phyloP scores from a whole-genome alignment of 2,329 filamentous ascomycete genomes.

The Magnaporthiopsis poae region DNA sequence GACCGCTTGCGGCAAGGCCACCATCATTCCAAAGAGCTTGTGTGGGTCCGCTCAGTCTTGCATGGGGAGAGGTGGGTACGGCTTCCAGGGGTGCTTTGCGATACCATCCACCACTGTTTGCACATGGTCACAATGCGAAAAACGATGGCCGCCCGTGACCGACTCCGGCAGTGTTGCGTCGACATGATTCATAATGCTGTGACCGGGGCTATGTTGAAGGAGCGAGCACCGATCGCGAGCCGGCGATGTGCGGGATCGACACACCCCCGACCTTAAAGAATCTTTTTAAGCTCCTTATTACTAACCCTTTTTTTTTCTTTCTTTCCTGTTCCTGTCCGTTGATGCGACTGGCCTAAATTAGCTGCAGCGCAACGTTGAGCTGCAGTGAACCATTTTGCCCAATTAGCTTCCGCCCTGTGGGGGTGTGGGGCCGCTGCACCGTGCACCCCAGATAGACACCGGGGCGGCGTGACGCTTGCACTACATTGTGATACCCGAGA shows the following conservation, averaged over 20 bases:
- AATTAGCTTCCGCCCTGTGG: neutral
- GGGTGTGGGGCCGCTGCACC: neutral
- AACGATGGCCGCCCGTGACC: too few species aligned
- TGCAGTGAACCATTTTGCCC: neutral
- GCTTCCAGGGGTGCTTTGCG: too few species aligned
- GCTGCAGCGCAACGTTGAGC: neutral
- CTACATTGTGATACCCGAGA: neutral
- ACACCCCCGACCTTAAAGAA: neutral
- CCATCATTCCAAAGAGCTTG: neutral
- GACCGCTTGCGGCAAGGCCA: neutral
- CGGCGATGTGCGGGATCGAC: neutral
- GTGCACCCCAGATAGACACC: neutral
- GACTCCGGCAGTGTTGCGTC: too few species aligned
- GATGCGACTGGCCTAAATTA: neutral
- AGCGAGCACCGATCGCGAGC: neutral
- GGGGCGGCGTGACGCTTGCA: neutral
- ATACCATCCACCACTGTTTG: too few species aligned
- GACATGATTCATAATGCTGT: too few species aligned
- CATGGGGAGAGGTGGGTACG: neutral
- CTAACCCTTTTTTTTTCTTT: neutral
- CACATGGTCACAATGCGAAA: too few species aligned
- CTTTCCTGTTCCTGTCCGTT: too few species aligned
- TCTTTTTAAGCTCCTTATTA: neutral
- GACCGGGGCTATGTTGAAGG: too few species aligned
- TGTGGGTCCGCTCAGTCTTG: neutral